These are phyloP conservation scores for Microglena sp. DNA, from an alignment of 139 green algal genomes.

Conservation along the genomic window DNA sequence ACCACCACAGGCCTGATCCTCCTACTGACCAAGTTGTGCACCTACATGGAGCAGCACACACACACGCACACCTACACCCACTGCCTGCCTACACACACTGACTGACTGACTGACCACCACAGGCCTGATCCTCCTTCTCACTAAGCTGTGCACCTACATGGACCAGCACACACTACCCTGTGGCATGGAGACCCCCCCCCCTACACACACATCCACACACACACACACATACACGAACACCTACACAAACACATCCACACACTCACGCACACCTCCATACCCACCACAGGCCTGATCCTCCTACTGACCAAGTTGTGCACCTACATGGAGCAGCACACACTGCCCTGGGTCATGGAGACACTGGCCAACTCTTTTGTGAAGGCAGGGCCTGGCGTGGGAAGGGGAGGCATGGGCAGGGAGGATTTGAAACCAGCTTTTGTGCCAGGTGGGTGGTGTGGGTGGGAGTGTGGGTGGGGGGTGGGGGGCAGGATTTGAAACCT, in stretches of 20 bases:
- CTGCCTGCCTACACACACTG: constrained; percentile 16
- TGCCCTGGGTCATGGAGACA: constrained; percentile 51
- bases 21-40: constrained; percentile 55
- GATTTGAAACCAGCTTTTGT: constrained; percentile 45
- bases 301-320: constrained; percentile 55
- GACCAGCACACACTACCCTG: constrained; percentile 24
- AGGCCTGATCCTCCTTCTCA: constrained; percentile 58
- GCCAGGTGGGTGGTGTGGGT: no score
- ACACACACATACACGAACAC: no score
- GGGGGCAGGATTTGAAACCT: no score
- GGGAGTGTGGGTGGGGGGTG: no score
- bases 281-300: constrained; percentile 39
- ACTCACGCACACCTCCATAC: background rate
- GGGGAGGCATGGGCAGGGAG: constrained; percentile 5
- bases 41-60: constrained; percentile 41
- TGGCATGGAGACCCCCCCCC: background rate
- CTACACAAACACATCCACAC: no score
- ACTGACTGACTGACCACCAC: no score
- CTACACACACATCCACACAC: no score
- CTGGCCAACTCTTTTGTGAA: constrained; percentile 37
- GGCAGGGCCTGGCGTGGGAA: constrained; percentile 13
- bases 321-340: constrained; percentile 47
- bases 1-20: constrained; percentile 41
- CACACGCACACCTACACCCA: background rate
- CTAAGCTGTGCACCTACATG: constrained; percentile 49